A percentile compares a stretch with the other conserved stretches of the same genome.
Evolutionary conservation across 2,329 filamentous ascomycete species (phyloP).

Genomic region (Alternaria brassicicola): DNA sequence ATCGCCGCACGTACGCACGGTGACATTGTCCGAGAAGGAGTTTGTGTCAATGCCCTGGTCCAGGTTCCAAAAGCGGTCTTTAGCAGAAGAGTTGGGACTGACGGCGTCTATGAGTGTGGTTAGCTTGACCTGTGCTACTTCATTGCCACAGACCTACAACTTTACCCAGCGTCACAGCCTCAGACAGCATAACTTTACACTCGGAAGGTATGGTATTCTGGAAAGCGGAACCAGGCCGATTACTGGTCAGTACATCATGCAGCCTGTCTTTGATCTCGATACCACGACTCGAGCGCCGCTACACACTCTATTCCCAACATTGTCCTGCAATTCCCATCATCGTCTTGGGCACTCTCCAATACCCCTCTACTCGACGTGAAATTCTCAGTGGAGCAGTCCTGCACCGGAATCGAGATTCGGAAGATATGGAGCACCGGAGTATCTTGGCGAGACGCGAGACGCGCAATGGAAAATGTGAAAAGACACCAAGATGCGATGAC

Average conservation of each 20-base stretch:
- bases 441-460: background rate
- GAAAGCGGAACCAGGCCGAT: background rate
- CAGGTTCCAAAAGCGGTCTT: background rate
- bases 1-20: background rate
- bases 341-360: conserved; percentile 1
- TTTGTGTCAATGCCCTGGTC: background rate
- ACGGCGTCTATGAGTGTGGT: background rate
- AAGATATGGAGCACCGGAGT: background rate
- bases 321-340: background rate
- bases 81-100: background rate
- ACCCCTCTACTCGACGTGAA: background rate
- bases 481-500: background rate
- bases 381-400: background rate
- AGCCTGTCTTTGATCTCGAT: background rate
- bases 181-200: background rate
- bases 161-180: background rate
- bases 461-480: background rate
- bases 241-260: background rate
- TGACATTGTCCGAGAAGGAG: background rate
- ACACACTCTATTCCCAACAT: background rate
- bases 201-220: background rate
- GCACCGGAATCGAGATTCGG: background rate
- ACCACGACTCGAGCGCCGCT: background rate
- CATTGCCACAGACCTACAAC: background rate
- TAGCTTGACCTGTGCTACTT: background rate